Evolutionary conservation across 176 grass and related monocot genomes (phyloP).

Genomic region (Carex scoparia): DNA sequence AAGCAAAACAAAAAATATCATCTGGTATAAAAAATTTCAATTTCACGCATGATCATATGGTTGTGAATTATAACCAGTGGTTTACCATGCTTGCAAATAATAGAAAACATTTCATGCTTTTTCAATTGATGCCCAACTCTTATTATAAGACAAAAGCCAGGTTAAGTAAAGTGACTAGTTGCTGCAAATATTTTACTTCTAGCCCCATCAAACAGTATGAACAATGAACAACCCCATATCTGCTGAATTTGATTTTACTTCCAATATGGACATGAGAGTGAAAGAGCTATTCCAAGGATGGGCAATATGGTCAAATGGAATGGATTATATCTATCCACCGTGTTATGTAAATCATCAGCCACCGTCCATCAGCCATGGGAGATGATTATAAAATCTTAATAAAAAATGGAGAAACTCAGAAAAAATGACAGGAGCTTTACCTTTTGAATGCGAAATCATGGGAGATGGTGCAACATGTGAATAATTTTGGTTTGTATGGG

Average conservation of each 20-base stretch:
- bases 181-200: no score
- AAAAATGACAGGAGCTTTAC: constrained; percentile 15
- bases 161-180: no score
- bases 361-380: background rate
- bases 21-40: no score
- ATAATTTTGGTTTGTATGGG: constrained; percentile 15
- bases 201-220: background rate
- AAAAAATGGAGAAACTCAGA: background rate
- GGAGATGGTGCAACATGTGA: constrained; percentile 13
- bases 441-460: constrained; percentile 10
- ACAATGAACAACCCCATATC: background rate
- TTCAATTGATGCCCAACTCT: no score
- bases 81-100: no score
- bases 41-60: no score
- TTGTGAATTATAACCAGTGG: no score
- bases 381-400: constrained; percentile 5
- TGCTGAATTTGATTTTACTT: background rate
- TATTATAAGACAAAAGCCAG: no score
- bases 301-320: background rate
- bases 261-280: background rate
- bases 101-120: no score
- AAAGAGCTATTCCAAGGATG: background rate
- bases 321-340: background rate
- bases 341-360: constrained; percentile 21
- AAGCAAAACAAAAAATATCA: no score